phyloP scores from a whole-genome alignment of 169 alveolate species.

The Plasmodium vinckei region DNA sequence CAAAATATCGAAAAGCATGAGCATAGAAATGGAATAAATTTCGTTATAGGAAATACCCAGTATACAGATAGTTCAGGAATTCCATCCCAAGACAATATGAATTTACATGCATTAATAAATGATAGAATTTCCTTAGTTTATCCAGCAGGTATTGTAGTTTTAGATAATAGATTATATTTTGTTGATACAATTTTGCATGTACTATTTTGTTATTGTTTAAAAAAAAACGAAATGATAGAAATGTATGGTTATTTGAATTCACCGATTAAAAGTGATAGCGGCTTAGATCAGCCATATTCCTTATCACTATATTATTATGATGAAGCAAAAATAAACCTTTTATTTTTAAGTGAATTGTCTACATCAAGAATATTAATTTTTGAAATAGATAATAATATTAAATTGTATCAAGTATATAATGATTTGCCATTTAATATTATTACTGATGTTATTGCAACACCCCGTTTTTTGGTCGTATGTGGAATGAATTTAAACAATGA shows the following conservation, averaged over 20 bases:
- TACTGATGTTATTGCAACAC: slow-evolving; percentile 24
- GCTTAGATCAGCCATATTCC: slow-evolving; percentile 62
- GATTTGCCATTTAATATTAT: slow-evolving; percentile 14
- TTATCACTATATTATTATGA: slow-evolving; percentile 23
- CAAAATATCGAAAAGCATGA: neutral
- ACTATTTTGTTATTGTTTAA: slow-evolving; percentile 25
- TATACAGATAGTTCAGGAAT: neutral
- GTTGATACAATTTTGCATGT: slow-evolving; percentile 52
- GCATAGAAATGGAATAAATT: neutral
- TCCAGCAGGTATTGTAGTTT: slow-evolving; percentile 68
- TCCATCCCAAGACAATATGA: neutral
- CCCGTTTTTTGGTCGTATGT: slow-evolving; percentile 41
- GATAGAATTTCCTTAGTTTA: slow-evolving; percentile 17
- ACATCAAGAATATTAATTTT: slow-evolving; percentile 58
- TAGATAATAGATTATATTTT: slow-evolving; percentile 25
- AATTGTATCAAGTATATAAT: slow-evolving; percentile 35
- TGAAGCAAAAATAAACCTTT: slow-evolving; percentile 29
- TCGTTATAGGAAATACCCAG: neutral
- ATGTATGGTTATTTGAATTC: slow-evolving; percentile 60
- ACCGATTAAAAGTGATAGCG: slow-evolving; percentile 40
- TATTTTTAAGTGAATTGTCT: slow-evolving; percentile 71
- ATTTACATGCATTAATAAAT: slow-evolving; percentile 11
- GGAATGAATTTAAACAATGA: slow-evolving; percentile 41
- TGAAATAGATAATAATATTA: slow-evolving; percentile 28
- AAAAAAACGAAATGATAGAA: slow-evolving; percentile 9